phyloP scores from a whole-genome alignment of 2,329 filamentous ascomycete genomes.

The Achaetomium macrosporum region DNA sequence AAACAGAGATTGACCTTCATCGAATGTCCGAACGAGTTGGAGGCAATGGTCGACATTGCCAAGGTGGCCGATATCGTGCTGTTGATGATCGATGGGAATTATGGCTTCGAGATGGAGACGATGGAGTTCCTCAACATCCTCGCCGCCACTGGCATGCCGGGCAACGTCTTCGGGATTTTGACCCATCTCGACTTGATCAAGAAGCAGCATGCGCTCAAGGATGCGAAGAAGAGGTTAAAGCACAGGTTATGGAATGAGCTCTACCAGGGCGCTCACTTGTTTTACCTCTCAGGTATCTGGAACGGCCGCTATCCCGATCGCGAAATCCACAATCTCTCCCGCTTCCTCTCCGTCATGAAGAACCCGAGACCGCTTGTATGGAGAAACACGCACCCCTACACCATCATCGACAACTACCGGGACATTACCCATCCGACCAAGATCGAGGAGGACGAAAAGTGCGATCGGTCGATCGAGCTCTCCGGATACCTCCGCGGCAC shows the following conservation, averaged over 20 bases:
- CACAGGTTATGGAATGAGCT: slow-evolving; percentile 94
- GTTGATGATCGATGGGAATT: slow-evolving; percentile 98
- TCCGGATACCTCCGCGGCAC: slow-evolving; percentile 93
- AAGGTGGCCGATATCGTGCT: slow-evolving; percentile 97
- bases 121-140: slow-evolving; percentile 98
- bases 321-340: slow-evolving; percentile 89
- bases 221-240: slow-evolving; percentile 94
- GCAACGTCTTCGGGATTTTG: slow-evolving; percentile 94
- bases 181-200: slow-evolving; percentile 94
- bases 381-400: slow-evolving; percentile 94
- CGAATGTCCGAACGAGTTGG: slow-evolving; percentile 94
- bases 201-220: slow-evolving; percentile 85
- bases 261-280: slow-evolving; percentile 94
- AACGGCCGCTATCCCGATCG: slow-evolving; percentile 96
- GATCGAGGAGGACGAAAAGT: slow-evolving; percentile 82
- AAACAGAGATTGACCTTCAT: slow-evolving; percentile 90
- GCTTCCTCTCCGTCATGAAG: slow-evolving; percentile 98
- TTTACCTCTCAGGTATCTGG: slow-evolving; percentile 92
- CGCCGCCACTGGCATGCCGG: slow-evolving; percentile 93
- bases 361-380: slow-evolving; percentile 93
- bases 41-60: slow-evolving; percentile 92
- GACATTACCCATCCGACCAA: slow-evolving; percentile 91
- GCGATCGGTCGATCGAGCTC: slow-evolving; percentile 82
- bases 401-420: slow-evolving; percentile 86
- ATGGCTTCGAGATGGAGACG: slow-evolving; percentile 99